A percentile compares a stretch with the other conserved stretches of the same genome.
phyloP scores from a whole-genome alignment of 768 basidiomycete genomes.

The Leccinum broughii region DNA sequence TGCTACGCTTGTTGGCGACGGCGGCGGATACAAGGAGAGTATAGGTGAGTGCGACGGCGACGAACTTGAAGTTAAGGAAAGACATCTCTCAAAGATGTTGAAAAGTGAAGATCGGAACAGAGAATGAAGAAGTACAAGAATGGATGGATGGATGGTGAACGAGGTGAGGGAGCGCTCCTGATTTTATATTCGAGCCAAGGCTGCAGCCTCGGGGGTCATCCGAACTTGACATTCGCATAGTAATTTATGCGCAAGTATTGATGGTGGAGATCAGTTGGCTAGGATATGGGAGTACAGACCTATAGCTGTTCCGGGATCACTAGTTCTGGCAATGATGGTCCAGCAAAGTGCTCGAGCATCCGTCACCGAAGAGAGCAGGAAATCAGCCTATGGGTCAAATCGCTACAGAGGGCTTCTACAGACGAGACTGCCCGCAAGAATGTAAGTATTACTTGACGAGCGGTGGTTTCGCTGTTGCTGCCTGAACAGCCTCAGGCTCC shows the following conservation, averaged over 20 bases:
- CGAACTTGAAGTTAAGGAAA: slow-evolving; percentile 16
- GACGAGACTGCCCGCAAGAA: not conserved
- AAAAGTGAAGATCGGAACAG: not conserved
- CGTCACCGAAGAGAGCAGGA: not conserved
- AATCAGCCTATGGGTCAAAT: not conserved
- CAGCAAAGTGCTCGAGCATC: not conserved
- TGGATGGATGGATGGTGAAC: not conserved
- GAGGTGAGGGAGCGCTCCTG: not conserved
- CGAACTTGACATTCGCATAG: too few relatives aligned
- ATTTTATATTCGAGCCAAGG: slow-evolving; percentile 10
- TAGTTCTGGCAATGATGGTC: not conserved
- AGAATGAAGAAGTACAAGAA: not conserved
- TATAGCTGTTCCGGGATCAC: not conserved
- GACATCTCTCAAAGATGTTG: slow-evolving; percentile 24
- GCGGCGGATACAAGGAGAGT: slow-evolving; percentile 23
- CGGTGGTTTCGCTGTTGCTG: not conserved
- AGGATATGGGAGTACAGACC: not conserved
- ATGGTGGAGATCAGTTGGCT: not conserved
- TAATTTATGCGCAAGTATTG: not conserved
- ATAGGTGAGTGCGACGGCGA: slow-evolving; percentile 14
- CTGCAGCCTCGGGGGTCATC: not conserved
- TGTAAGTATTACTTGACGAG: not conserved
- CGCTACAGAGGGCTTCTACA: not conserved
- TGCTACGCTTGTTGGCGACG: slow-evolving; percentile 17
- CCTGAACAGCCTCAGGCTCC: not conserved